Evolutionary conservation across 345 rosid genomes (phyloP).

Genomic region (Ceriops zippeliana): DNA sequence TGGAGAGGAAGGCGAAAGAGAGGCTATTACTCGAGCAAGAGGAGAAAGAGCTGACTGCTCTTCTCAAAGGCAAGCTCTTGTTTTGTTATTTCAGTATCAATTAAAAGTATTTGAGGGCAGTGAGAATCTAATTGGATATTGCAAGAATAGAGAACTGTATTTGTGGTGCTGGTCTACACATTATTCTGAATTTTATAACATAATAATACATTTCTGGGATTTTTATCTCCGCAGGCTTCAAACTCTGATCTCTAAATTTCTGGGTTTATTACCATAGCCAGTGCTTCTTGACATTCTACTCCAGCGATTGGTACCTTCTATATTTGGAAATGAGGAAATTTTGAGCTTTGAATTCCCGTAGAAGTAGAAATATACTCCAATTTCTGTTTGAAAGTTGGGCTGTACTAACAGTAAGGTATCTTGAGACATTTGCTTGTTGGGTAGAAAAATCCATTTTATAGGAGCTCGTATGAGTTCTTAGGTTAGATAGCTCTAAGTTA

Average conservation of each 20-base stretch:
- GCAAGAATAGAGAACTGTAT: not conserved
- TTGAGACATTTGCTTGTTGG: not conserved
- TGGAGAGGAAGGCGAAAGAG: conserved; percentile 27
- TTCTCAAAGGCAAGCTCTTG: conserved; percentile 49
- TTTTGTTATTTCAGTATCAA: not conserved
- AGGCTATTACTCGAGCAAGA: conserved; percentile 41
- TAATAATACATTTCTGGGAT: too few species aligned
- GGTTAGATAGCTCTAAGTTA: not conserved
- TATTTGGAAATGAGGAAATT: not conserved
- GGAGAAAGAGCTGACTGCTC: conserved; percentile 54
- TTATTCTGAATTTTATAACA: not conserved
- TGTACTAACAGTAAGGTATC: not conserved
- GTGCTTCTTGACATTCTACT: too few species aligned
- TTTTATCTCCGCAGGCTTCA: too few species aligned
- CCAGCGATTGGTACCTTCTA: too few species aligned
- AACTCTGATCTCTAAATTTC: too few species aligned
- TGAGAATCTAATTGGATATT: not conserved
- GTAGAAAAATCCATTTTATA: not conserved
- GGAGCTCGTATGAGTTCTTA: not conserved
- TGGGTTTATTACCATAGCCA: too few species aligned
- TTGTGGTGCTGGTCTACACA: not conserved
- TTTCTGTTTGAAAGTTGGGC: too few species aligned
- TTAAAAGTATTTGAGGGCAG: not conserved
- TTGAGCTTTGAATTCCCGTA: not conserved
- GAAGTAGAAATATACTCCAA: not conserved